Base-by-base conservation (phyloP, 2,329 filamentous ascomycete genomes). In the Trichoderma simmonsii region DNA sequence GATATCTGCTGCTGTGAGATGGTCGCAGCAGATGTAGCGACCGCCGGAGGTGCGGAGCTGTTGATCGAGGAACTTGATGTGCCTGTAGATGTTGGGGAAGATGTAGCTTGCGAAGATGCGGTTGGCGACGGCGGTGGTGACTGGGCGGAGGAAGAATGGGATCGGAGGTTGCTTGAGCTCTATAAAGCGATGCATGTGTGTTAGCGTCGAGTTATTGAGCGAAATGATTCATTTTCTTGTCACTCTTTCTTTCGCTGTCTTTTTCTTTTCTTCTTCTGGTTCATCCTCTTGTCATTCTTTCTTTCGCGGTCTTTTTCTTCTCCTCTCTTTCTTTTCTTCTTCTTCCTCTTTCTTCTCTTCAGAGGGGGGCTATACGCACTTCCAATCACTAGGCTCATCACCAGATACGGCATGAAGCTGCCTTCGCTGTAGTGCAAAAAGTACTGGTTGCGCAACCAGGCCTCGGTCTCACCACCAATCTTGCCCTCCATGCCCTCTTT, bases 371-470 rank as follows among this genome's bases (percentile, higher is more conserved):
- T 14, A 1, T 39, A 82, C 84, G 72, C 78, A 87, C 86, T 80
- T 4, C 77, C 78, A 14, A 92, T 83, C 30, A 97, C 82, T 18
- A 96, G 78, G 15, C 85, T 83, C 73, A 93, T 81, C 1, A 95
- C 81, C 74, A 96, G 80, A 62, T 90, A 84, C 0, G 89, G 87
- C 91, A 97, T 96, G 73, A 98, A 82, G 73, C 89, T 93, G 12
- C 95, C 95, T 82, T 98, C 95, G 6, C 89, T 86, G 81, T 95
- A 98, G 80, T 97, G 92, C 86, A 97, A 88, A 75, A 89, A 89
- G 79, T 93, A 93, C 78, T 86, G 84, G 79, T 86, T 89, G 64
- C 88, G 84, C 80, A 89, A 79, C 84, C 86, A 90, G 72, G 83
- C 85, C 77, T 90, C 86, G 34, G 88, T 90, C 83, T 91, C 88